Base-by-base conservation (phyloP, 176 grass and related monocot genomes). In the Bromus sterilis region DNA sequence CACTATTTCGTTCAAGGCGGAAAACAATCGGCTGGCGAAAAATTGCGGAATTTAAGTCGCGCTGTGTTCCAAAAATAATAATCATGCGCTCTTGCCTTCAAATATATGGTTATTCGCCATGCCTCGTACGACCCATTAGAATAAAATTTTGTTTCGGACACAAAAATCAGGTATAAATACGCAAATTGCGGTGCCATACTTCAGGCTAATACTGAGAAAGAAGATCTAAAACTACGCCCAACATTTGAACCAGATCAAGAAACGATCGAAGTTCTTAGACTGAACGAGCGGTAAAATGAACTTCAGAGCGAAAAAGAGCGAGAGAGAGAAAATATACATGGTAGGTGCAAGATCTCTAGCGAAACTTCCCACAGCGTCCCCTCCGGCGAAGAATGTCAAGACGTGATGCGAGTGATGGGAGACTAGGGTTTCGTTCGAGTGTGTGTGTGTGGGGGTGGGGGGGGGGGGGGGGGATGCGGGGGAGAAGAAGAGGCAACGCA, bases 391-490 rank as follows among this genome's bases (percentile, higher is more conserved):
- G 16, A 56, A 39, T 70, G 53, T 28, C 20, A 61, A 80, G 34
- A 25, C 41, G 11, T 65, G 63, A 41, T 71, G 39, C 35, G 4
- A 30, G 62, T 20, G 72, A 51, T n/a, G 53, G 53, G 15, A 68
- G 30, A 70, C 63, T 87, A 82, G 85, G 85, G 79, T 82, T 77
- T 24, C 49, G 49, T 53, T 53, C 49, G 49, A 7, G 49, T 53
- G n/a, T n/a, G n/a, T n/a, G n/a, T n/a, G n/a, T n/a, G n/a, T n/a
- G n/a, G n/a, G n/a, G n/a, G n/a, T n/a, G n/a, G n/a, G n/a, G n/a
- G n/a, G n/a, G n/a, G n/a, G n/a, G 24, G 32, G 30, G 60, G 9
- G 32, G n/a, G 24, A 41, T 1, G 5, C 9, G 10, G 9, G 20
- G 37, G 34, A 26, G 44, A 36, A 6, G 9, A 58, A 18, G 23